Evolutionary conservation across 1,139 yeast genomes (phyloP), one percentile per base, ranked within the genome.

Genomic region (Taphrina wiesneri): DNA sequence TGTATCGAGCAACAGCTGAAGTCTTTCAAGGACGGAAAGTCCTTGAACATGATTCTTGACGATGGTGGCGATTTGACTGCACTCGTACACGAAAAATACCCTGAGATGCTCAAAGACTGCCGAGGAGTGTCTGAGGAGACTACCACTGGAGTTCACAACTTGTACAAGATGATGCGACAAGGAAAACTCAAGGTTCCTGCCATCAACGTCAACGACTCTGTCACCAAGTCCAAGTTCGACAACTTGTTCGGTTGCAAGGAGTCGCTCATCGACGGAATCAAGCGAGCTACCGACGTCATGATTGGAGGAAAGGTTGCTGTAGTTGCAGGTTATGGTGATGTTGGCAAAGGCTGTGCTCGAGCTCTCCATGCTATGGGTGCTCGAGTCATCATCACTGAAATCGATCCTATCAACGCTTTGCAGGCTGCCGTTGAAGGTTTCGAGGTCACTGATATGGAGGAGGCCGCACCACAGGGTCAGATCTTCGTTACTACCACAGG

Each of bases 241-340:
- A 93, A 93, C 93, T 86, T 93, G 81, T 93, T 93, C 87, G 99
- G 99, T 75, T 95, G 99, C 86, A 90, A 98, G 83, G 99, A 93
- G 85, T 95, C 99, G 72, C 87, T 93, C 76, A 84, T 93, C 75
- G 99, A 93, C 81, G 99, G 99, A 84, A 93, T 93, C 81, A 95
- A 93, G 87, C 91, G 99, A 84, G 99, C 99, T 80, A 93, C 99
- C 77, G 99, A 93, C 78, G 99, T 93, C 75, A 95, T 93, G 99
- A 88, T 93, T 78, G 99, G 98, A 73, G 99, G 99, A 84, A 93
- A 93, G 85, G 95, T 91, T 77, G 96, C 98, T 72, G 95, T 93
- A 75, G 99, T 93, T 76, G 98, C 98, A 71, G 99, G 99, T 81
- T 93, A 87, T 85, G 99, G 99, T 86, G 99, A 93, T 80, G 99